Conservation (phyloP, 371 early-diverging fungal genomes). For the Capniomyces stellatus region DNA sequence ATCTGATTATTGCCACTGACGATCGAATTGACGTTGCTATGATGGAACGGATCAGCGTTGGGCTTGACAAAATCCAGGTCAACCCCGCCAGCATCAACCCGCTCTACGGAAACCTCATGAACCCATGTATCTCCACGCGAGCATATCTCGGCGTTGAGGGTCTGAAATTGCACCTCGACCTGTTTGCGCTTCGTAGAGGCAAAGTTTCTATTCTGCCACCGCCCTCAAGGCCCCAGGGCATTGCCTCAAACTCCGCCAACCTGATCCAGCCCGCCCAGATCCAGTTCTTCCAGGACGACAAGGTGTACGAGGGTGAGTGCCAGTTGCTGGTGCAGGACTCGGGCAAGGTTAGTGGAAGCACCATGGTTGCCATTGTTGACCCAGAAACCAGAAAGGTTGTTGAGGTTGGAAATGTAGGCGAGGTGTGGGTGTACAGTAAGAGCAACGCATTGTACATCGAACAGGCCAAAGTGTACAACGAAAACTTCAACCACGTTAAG, state of each 20-base stretch:
- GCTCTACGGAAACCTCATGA: slow-evolving; percentile 50
- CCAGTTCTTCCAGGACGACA: not conserved
- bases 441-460: slow-evolving; percentile 17
- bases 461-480: not conserved
- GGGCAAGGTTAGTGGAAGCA: slow-evolving; percentile 52
- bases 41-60: slow-evolving; percentile 25
- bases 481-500: not conserved
- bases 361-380: slow-evolving; percentile 71
- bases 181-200: slow-evolving; percentile 45
- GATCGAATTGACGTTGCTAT: slow-evolving; percentile 32
- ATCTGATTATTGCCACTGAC: slow-evolving; percentile 48
- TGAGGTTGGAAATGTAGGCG: slow-evolving; percentile 55
- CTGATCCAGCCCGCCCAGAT: not conserved
- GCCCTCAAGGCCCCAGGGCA: no score
- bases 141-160: slow-evolving; percentile 59
- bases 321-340: slow-evolving; percentile 23
- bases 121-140: slow-evolving; percentile 61
- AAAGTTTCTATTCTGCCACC: slow-evolving; percentile 33
- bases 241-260: slow-evolving; percentile 7
- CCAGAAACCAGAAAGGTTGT: slow-evolving; percentile 45
- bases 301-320: no score
- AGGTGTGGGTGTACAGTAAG: slow-evolving; percentile 58
- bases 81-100: slow-evolving; percentile 46
- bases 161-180: slow-evolving; percentile 36
- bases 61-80: slow-evolving; percentile 35